Evolutionary conservation across 1,284 basidiomycete genomes (phyloP).

Genomic region (Omphalotus olearius): DNA sequence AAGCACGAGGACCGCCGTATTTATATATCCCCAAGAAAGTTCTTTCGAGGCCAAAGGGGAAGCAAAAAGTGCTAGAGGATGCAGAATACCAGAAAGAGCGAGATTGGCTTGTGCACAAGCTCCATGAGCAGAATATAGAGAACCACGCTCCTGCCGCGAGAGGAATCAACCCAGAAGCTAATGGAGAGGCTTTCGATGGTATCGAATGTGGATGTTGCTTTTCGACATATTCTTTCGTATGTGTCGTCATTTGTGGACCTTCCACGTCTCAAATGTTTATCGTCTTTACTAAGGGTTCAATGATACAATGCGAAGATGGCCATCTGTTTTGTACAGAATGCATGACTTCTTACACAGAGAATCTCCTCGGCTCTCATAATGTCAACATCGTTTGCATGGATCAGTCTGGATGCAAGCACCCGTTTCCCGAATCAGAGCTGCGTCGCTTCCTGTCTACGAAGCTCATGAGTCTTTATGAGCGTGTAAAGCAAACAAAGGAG

Average conservation of each 20-base stretch:
- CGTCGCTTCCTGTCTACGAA: constrained; percentile 57
- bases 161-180: constrained; percentile 30
- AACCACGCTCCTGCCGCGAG: constrained; percentile 23
- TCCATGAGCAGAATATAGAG: constrained; percentile 27
- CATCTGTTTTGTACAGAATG: constrained; percentile 71
- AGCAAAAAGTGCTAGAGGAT: constrained; percentile 37
- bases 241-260: constrained; percentile 23
- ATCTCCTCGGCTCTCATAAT: constrained; percentile 46
- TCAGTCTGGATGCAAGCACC: constrained; percentile 65
- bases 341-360: constrained; percentile 46
- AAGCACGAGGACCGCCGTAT: constrained; percentile 21
- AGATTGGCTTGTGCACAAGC: constrained; percentile 37
- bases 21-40: constrained; percentile 40
- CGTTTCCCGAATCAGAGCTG: constrained; percentile 66
- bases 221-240: constrained; percentile 61
- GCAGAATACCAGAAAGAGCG: constrained; percentile 34
- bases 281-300: constrained; percentile 51
- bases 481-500: constrained; percentile 75
- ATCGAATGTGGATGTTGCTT: constrained; percentile 87
- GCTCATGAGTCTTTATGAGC: constrained; percentile 65
- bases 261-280: neutral
- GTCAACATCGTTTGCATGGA: constrained; percentile 76
- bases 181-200: constrained; percentile 45
- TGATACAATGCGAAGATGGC: constrained; percentile 82
- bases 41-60: constrained; percentile 28